Conservation (phyloP, 2,329 filamentous ascomycete genomes). For the Colletotrichum sp. region DNA sequence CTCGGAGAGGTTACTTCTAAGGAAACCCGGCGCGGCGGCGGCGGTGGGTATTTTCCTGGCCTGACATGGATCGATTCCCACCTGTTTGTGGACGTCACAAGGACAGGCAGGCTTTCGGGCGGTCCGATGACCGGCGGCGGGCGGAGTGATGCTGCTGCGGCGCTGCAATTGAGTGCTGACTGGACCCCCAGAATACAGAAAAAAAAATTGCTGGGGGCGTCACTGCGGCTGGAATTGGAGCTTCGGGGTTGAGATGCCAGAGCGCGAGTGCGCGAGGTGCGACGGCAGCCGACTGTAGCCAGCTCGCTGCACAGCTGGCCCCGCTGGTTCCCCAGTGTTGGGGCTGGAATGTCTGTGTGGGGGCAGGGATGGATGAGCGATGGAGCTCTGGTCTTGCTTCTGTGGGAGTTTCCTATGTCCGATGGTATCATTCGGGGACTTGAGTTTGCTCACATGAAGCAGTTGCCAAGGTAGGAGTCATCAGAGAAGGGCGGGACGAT, state of each 20-base stretch:
- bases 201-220: neutral
- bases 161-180: neutral
- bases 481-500: neutral
- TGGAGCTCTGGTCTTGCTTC: neutral
- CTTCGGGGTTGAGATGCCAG: slow-evolving; percentile 67
- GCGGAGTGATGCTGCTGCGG: neutral
- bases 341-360: neutral
- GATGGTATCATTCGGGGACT: neutral
- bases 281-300: slow-evolving; percentile 16
- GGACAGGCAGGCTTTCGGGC: neutral
- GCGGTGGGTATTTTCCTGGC: neutral
- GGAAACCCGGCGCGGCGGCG: neutral
- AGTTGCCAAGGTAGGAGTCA: neutral
- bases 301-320: neutral
- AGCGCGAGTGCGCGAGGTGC: slow-evolving; percentile 52
- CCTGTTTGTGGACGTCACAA: neutral
- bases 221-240: neutral
- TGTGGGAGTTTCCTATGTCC: neutral
- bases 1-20: neutral
- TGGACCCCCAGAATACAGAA: neutral
- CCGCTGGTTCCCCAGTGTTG: slow-evolving; percentile 9
- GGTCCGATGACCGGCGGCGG: slow-evolving; percentile 18
- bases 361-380: neutral
- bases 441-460: neutral
- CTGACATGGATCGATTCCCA: slow-evolving; percentile 17